Base-by-base conservation (phyloP, 2,329 filamentous ascomycete species). In the Nothophoma quercina region DNA sequence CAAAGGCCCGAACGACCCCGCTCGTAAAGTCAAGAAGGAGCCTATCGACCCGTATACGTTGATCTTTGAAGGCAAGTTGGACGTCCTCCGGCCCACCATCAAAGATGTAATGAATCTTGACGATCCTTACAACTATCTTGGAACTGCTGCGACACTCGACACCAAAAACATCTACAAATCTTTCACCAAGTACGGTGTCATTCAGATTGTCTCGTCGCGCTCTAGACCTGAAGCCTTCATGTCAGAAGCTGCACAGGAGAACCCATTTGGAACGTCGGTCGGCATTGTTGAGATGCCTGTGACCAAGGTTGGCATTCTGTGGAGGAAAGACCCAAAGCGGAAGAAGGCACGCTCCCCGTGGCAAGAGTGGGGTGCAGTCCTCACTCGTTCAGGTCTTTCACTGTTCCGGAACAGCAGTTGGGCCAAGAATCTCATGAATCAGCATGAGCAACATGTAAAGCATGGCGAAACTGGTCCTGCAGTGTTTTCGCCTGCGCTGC, bases 321-420 rank as follows among this genome's bases (percentile, higher is more conserved):
- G 95, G 95, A 87, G 95, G 35, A 99, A 99, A 71, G 92, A 96
- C 59, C 79, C 83, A 1, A 97, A 96, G 77, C 96, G 93, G 77
- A 93, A 95, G 77, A 96, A 96, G 75, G 89, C 92, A 0, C 85
- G 93, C 34, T 97, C 93, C 9, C 93, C 95, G 1, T 99, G 95
- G 95, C 93, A 97, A 70, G 95, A 99, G 81, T 99, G 95, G 95
- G 95, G 95, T 44, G 95, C 92, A 19, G 89, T 99, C 52, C 82
- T 99, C 23, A 99, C 95, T 0, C 91, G 93, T n/a, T 96, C 95
- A 5, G 93, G 97, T 68, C 83, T 99, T 7, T 99, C 97, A 73
- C 91, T 99, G 74, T 99, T 98, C 78, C 88, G 91, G 51, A 97
- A 98, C 70, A 89, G 91, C 5, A 82, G 87, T 16, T 99, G 95